A percentile compares a stretch with the other conserved stretches of the same genome.
These are phyloP conservation scores for Apostasia ramifera DNA, from an alignment of 106 monocot species.

Conservation along the genomic window DNA sequence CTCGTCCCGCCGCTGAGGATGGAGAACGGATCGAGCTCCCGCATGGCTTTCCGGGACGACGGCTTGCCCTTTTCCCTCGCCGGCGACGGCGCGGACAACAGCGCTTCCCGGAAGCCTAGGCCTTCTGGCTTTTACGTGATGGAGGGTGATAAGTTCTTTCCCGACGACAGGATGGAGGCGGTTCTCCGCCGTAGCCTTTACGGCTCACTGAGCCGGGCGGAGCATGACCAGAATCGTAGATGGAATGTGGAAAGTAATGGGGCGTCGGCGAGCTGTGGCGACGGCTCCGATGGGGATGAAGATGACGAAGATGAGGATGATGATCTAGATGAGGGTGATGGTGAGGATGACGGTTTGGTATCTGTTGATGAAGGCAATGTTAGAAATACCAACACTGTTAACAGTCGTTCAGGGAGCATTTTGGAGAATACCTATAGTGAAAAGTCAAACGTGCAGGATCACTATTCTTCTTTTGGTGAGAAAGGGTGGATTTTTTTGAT, in stretches of 20 bases:
- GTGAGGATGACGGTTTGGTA: conserved; percentile 36
- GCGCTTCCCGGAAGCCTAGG: neutral
- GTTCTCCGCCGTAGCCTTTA: conserved; percentile 5
- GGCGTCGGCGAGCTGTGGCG: neutral
- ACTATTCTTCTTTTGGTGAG: conserved; percentile 34
- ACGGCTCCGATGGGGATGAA: conserved; percentile 10
- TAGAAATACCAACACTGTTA: conserved; percentile 41
- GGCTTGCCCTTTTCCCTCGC: conserved; percentile 6
- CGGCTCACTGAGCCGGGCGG: neutral
- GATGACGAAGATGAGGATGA: conserved; percentile 40
- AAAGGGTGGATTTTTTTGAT: conserved; percentile 5
- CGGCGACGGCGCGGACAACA: neutral
- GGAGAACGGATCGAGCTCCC: conserved; percentile 8
- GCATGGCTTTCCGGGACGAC: conserved; percentile 1
- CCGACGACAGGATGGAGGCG: conserved; percentile 5
- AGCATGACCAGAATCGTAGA: neutral
- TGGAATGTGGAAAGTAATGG: conserved; percentile 10
- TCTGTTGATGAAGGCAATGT: conserved; percentile 16
- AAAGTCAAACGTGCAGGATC: conserved; percentile 12
- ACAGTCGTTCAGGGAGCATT: conserved; percentile 57
- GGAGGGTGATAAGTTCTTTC: conserved; percentile 9
- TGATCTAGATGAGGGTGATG: conserved; percentile 37
- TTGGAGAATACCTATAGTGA: conserved; percentile 31
- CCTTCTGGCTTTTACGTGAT: conserved; percentile 3
- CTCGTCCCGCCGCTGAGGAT: conserved; percentile 7